Evolutionary conservation across 805 yeast genomes (phyloP).

Genomic region (Metschnikowia rubicola): DNA sequence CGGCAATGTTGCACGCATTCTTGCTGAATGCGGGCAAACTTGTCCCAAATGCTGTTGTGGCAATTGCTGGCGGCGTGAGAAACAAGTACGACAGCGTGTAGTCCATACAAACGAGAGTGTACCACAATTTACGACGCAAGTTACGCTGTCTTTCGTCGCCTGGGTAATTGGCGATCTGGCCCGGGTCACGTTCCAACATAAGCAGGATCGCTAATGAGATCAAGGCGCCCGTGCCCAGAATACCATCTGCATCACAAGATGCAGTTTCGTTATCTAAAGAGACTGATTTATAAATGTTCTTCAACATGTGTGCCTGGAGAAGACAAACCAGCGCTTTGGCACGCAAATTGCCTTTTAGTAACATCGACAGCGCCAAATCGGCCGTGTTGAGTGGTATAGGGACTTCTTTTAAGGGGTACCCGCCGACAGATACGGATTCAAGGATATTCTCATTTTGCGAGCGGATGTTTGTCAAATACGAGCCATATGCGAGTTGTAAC

Average conservation of each 20-base stretch:
- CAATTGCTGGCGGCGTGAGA: slow-evolving; percentile 11
- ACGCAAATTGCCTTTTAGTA: slow-evolving; percentile 10
- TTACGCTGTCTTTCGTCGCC: slow-evolving; percentile 11
- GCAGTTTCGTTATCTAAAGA: slow-evolving; percentile 19
- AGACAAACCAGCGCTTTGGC: slow-evolving; percentile 12
- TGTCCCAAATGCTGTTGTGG: slow-evolving; percentile 8
- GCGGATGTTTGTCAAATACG: slow-evolving; percentile 15
- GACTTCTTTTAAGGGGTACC: slow-evolving; percentile 5
- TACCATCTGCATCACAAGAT: slow-evolving; percentile 6
- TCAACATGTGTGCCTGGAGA: slow-evolving; percentile 20
- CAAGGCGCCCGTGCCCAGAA: slow-evolving; percentile 8
- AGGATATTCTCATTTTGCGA: slow-evolving; percentile 11
- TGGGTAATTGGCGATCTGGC: slow-evolving; percentile 4
- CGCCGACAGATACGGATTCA: slow-evolving; percentile 6
- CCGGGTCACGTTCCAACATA: slow-evolving; percentile 17
- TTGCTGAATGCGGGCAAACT: slow-evolving; percentile 9
- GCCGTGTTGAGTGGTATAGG: slow-evolving; percentile 18
- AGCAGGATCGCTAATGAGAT: slow-evolving; percentile 13
- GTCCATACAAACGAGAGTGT: slow-evolving; percentile 14
- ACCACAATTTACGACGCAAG: slow-evolving; percentile 18
- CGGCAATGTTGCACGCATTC: slow-evolving; percentile 10
- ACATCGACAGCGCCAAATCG: slow-evolving; percentile 15
- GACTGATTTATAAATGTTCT: slow-evolving; percentile 8
- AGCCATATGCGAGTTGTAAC: slow-evolving; percentile 17
- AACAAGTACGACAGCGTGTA: slow-evolving; percentile 9